Conservation (phyloP, 352 stramenopile species). For the Phytophthora sojae region DNA sequence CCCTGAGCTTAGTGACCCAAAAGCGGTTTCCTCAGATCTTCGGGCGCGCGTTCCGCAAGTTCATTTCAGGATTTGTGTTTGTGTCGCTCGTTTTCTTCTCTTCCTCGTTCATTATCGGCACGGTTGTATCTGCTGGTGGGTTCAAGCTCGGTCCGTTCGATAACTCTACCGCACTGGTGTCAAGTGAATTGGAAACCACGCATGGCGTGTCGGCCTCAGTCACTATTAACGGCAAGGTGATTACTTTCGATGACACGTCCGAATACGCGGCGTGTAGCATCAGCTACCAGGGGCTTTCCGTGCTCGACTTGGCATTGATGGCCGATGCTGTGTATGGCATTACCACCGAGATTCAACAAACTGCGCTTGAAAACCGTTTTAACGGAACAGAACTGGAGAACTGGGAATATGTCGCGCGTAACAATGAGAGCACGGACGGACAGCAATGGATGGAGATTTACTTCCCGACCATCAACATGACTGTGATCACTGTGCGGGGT, state of each 20-base stretch:
- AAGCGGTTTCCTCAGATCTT: conserved; percentile 82
- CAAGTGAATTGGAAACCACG: conserved; percentile 33
- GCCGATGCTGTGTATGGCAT: conserved; percentile 79
- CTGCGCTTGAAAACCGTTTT: conserved; percentile 73
- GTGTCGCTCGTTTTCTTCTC: conserved; percentile 88
- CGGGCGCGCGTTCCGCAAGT: conserved; percentile 72
- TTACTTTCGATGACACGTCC: conserved; percentile 57
- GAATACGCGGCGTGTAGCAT: conserved; percentile 82
- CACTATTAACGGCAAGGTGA: conserved; percentile 51
- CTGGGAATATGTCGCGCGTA: conserved; percentile 78
- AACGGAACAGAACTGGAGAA: conserved; percentile 74
- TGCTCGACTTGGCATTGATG: conserved; percentile 83
- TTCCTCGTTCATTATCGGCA: conserved; percentile 78
- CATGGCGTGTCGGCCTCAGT: conserved; percentile 40
- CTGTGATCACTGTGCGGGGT: conserved; percentile 80
- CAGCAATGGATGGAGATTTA: conserved; percentile 87
- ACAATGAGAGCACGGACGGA: conserved; percentile 74
- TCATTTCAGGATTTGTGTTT: conserved; percentile 76
- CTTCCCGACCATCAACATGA: conserved; percentile 83
- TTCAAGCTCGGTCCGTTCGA: conserved; percentile 64
- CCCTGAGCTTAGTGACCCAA: conserved; percentile 74
- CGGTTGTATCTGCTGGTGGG: conserved; percentile 63
- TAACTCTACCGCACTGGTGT: conserved; percentile 47
- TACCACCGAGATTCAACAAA: conserved; percentile 68
- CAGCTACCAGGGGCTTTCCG: conserved; percentile 60